Evolutionary conservation across 2,329 filamentous ascomycete genomes (phyloP).

Genomic region (Bipolaris bicolor): DNA sequence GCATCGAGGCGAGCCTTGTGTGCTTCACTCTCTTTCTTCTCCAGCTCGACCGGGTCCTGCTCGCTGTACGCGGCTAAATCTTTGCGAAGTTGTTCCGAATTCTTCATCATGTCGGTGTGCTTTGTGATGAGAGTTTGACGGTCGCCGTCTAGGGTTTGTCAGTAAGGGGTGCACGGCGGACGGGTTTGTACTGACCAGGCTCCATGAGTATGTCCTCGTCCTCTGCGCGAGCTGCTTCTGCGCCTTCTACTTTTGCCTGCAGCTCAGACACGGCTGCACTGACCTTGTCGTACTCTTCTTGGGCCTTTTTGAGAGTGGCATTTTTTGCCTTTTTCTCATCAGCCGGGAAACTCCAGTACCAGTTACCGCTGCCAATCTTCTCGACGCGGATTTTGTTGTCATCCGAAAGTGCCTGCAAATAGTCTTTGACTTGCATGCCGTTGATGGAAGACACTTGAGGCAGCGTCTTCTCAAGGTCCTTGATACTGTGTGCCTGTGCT

Average conservation of each 20-base stretch:
- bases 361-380: conserved; percentile 74
- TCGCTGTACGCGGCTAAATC: conserved; percentile 55
- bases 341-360: conserved; percentile 72
- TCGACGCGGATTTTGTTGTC: conserved; percentile 68
- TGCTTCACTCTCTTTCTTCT: conserved; percentile 48
- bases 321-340: conserved; percentile 61
- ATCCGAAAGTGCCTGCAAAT: conserved; percentile 66
- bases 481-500: conserved; percentile 67
- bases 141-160: conserved; percentile 29
- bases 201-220: conserved; percentile 48
- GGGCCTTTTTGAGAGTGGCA: conserved; percentile 44
- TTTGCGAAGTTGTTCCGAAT: conserved; percentile 47
- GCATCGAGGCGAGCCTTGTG: conserved; percentile 37
- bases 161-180: background rate
- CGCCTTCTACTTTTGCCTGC: conserved; percentile 49
- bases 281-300: conserved; percentile 49
- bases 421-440: conserved; percentile 71
- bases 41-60: conserved; percentile 54
- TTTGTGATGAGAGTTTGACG: conserved; percentile 48
- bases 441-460: conserved; percentile 68
- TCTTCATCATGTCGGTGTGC: conserved; percentile 45
- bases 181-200: conserved; percentile 28
- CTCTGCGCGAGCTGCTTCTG: conserved; percentile 47
- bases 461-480: conserved; percentile 70
- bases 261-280: conserved; percentile 46